Base-by-base conservation (phyloP, 768 basidiomycete genomes). In the Trametes punicea region DNA sequence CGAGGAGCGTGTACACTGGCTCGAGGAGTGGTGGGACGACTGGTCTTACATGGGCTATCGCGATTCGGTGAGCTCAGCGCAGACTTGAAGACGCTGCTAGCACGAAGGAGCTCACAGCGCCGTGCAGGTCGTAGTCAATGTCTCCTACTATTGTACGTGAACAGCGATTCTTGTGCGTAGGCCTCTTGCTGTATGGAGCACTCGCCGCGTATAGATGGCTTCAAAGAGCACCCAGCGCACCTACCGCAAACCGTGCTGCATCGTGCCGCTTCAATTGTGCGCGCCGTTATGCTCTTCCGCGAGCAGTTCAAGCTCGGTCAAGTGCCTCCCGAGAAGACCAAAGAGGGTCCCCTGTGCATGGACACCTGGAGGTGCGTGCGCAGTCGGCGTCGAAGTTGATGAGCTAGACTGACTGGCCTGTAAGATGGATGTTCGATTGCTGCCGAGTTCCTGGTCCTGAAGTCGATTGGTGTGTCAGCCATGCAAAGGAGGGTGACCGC, bases 21-120 rank as follows among this genome's bases (percentile, higher is more conserved):
- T 98, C 23, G 90, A 92, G 63, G 82, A 90, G 55, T 97, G 95
- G 93, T 98, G 95, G 94, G 93, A 98, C 68, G 86, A 91, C 61
- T 70, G 67, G 15, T 90, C 75, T 0, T 98, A 97, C 66, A 77
- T 94, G 64, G 79, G 83, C 4, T 98, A 94, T 68, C 76, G 94
- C 49, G 94, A 95, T 63, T 86, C 91, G 46, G 90, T 90, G 62
- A 49, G 84, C 64, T 2, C 25, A n/a, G 21, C 34, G 15, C n/a
- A n/a, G n/a, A n/a, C n/a, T n/a, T n/a, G n/a, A n/a, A n/a, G n/a
- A n/a, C n/a, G n/a, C n/a, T n/a, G n/a, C n/a, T n/a, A n/a, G 20
- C 16, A 41, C 10, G 41, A 25, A 9, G 23, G 11, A 26, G 15
- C 13, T 10, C 15, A 15, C 10, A 2, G 3, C 44, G 2, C 55